Evolutionary conservation across 768 basidiomycete species (phyloP).

Genomic region (Tulasnella sp.): DNA sequence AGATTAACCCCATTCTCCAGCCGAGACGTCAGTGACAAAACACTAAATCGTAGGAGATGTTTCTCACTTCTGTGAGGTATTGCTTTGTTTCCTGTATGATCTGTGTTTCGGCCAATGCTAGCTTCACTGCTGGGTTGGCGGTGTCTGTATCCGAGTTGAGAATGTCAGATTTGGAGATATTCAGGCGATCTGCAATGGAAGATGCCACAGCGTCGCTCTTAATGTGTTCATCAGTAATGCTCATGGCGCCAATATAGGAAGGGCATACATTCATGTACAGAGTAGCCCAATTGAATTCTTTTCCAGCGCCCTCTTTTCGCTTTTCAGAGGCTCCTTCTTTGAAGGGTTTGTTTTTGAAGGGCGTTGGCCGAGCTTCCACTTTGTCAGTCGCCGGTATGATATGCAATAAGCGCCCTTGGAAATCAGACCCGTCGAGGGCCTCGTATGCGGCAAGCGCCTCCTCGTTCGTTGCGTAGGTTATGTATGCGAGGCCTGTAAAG

Average conservation of each 20-base stretch:
- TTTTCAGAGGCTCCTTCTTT: conserved; percentile 48
- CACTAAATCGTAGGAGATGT: conserved; percentile 47
- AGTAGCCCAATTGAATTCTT: conserved; percentile 86
- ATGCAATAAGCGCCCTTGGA: conserved; percentile 86
- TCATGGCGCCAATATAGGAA: conserved; percentile 26
- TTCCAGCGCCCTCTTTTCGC: conserved; percentile 53
- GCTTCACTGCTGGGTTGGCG: conserved; percentile 68
- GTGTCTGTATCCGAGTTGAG: conserved; percentile 53
- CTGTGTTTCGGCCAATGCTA: conserved; percentile 92
- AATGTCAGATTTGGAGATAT: conserved; percentile 74
- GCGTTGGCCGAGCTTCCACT: conserved; percentile 28
- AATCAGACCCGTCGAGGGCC: conserved; percentile 65
- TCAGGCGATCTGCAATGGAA: conserved; percentile 81
- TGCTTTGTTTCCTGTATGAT: conserved; percentile 90
- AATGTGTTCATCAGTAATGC: conserved; percentile 10
- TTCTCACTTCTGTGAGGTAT: conserved; percentile 48
- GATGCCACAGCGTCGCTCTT: conserved; percentile 93
- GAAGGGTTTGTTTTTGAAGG: conserved; percentile 36
- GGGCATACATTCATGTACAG: conserved; percentile 87
- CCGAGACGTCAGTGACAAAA: conserved; percentile 26
- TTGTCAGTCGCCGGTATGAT: conserved; percentile 73
- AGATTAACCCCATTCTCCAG: conserved; percentile 27
- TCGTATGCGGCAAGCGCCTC: conserved; percentile 60
- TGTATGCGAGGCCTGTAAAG: conserved; percentile 39
- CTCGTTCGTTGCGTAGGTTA: conserved; percentile 36